These are phyloP conservation scores for Royoungia palumana DNA, from an alignment of 768 basidiomycete species.

Conservation along the genomic window DNA sequence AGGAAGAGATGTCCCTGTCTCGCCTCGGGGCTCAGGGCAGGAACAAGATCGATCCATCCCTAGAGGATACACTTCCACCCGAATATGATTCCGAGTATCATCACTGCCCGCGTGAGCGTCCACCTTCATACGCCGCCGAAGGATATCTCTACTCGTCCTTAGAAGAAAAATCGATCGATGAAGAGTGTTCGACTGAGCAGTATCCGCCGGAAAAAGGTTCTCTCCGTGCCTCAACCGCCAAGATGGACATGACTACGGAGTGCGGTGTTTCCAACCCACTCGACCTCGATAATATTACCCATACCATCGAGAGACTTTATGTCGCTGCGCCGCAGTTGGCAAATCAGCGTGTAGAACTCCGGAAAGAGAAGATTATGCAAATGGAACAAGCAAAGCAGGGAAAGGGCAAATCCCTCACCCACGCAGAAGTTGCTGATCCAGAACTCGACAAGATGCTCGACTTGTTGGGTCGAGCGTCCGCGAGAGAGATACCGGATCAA, in stretches of 20 bases:
- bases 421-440: slow-evolving; percentile 26
- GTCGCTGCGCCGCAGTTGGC: slow-evolving; percentile 82
- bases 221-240: slow-evolving; percentile 1
- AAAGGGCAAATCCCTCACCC: slow-evolving; percentile 46
- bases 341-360: slow-evolving; percentile 91
- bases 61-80: slow-evolving; percentile 43
- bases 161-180: slow-evolving; percentile 7
- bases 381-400: slow-evolving; percentile 67
- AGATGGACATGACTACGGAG: not conserved
- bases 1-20: slow-evolving; percentile 22
- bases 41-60: slow-evolving; percentile 2
- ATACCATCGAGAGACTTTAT: slow-evolving; percentile 89
- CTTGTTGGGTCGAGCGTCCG: slow-evolving; percentile 66
- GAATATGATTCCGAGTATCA: slow-evolving; percentile 44
- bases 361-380: slow-evolving; percentile 63
- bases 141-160: not conserved
- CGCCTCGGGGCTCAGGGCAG: not conserved
- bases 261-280: slow-evolving; percentile 41
- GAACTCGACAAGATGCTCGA: slow-evolving; percentile 75
- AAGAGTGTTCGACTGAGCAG: slow-evolving; percentile 10
- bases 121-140: slow-evolving; percentile 25
- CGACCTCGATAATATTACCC: slow-evolving; percentile 81
- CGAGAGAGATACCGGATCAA: slow-evolving; percentile 65
- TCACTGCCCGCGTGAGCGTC: slow-evolving; percentile 17
- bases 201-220: slow-evolving; percentile 23